phyloP scores from a whole-genome alignment of 2,329 filamentous ascomycete genomes.

The Claviceps capensis region DNA sequence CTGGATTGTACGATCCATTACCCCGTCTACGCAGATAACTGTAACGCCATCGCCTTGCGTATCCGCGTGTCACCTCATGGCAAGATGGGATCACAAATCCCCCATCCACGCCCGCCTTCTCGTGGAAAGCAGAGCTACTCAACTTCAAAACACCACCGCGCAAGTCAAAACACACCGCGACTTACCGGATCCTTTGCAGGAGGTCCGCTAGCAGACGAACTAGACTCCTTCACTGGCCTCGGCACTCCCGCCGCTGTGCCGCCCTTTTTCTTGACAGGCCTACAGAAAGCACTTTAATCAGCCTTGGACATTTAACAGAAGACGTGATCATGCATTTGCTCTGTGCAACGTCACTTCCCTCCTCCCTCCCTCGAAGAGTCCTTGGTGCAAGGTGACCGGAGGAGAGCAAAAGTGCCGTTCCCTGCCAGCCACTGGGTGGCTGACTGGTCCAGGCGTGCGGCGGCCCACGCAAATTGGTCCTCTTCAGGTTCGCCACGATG shows the following conservation, averaged over 20 bases:
- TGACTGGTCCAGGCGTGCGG: not conserved
- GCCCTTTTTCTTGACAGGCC: constrained; percentile 59
- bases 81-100: not conserved
- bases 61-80: not conserved
- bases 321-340: not conserved
- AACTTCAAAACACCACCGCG: not conserved
- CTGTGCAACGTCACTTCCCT: not conserved
- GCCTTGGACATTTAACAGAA: not conserved
- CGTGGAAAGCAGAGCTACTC: not conserved
- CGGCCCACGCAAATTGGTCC: too few species aligned
- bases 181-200: constrained; percentile 39
- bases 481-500: too few species aligned
- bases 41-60: too few species aligned
- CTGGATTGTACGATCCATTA: too few species aligned
- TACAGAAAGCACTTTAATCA: constrained; percentile 21
- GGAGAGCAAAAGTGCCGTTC: not conserved
- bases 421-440: not conserved
- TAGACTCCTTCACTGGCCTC: constrained; percentile 49
- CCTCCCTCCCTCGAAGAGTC: not conserved
- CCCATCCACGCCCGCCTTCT: not conserved
- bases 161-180: constrained; percentile 1
- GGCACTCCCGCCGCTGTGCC: constrained; percentile 56
- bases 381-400: not conserved
- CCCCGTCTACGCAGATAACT: too few species aligned
- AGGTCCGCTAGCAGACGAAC: constrained; percentile 45